Percentiles rank a stretch among this genome's conserved stretches.
These are phyloP conservation scores for Candida caryicola DNA, from an alignment of 805 yeast species.

Conservation along the genomic window DNA sequence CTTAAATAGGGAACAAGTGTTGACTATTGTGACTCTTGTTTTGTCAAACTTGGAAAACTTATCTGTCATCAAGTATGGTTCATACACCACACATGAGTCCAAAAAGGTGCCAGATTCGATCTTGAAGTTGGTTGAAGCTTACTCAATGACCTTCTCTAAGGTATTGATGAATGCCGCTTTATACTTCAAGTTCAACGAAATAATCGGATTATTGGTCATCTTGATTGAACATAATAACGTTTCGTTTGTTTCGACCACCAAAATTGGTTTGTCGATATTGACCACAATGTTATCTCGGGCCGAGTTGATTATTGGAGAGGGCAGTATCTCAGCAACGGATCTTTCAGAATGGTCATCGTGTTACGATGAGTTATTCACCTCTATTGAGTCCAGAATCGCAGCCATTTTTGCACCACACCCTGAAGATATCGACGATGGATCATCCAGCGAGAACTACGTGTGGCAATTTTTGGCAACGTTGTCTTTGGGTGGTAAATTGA, in stretches of 20 bases:
- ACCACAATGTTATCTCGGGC: slow-evolving; percentile 91
- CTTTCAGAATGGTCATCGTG: slow-evolving; percentile 71
- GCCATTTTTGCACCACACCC: slow-evolving; percentile 76
- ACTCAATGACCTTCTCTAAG: slow-evolving; percentile 78
- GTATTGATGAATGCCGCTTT: slow-evolving; percentile 80
- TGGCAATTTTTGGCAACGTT: slow-evolving; percentile 97
- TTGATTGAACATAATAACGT: slow-evolving; percentile 70
- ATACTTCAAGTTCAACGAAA: slow-evolving; percentile 75
- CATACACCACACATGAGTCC: slow-evolving; percentile 60
- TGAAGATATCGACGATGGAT: slow-evolving; percentile 54
- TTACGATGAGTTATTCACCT: slow-evolving; percentile 77
- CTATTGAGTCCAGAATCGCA: slow-evolving; percentile 73
- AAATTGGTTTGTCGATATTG: slow-evolving; percentile 80
- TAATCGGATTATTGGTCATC: slow-evolving; percentile 70
- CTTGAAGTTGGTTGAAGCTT: slow-evolving; percentile 64
- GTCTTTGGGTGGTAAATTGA: slow-evolving; percentile 84
- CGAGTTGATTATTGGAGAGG: slow-evolving; percentile 86
- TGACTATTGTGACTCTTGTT: slow-evolving; percentile 71
- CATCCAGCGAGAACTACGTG: slow-evolving; percentile 57
- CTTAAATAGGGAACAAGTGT: slow-evolving; percentile 69
- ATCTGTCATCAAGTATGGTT: slow-evolving; percentile 73
- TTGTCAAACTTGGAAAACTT: slow-evolving; percentile 78
- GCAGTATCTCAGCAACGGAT: slow-evolving; percentile 52
- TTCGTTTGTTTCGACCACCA: slow-evolving; percentile 63
- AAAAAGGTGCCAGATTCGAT: slow-evolving; percentile 53